Evolutionary conservation across 345 rosid species (phyloP).

Genomic region (Acer negundo): DNA sequence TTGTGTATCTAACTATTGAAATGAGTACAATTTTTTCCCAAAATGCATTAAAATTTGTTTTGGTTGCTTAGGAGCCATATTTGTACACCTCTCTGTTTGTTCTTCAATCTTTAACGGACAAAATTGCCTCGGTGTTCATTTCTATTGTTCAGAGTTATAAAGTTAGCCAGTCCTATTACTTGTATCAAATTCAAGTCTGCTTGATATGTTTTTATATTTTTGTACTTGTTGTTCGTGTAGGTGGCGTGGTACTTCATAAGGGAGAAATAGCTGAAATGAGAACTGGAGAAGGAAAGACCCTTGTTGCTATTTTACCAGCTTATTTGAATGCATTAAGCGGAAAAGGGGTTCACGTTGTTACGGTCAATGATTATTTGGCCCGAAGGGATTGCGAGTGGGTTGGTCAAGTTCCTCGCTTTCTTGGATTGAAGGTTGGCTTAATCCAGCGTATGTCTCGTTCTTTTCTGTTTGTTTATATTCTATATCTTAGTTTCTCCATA

Average conservation of each 20-base stretch:
- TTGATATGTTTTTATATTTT: neutral
- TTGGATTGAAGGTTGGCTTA: conserved; percentile 98
- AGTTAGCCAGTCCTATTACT: neutral
- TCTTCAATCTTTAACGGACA: too few species aligned
- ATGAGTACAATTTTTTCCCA: too few species aligned
- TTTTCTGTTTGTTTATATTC: conserved; percentile 10
- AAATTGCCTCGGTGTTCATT: too few species aligned
- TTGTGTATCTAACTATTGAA: neutral
- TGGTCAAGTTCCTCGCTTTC: conserved; percentile 98
- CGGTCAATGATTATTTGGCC: conserved; percentile 94
- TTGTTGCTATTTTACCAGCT: conserved; percentile 95
- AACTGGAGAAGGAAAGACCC: conserved; percentile 99
- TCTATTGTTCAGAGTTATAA: neutral
- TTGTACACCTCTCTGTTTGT: too few species aligned
- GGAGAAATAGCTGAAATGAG: conserved; percentile 99
- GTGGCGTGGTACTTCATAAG: conserved; percentile 97
- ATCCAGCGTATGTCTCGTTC: conserved; percentile 88
- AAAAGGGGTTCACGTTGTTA: conserved; percentile 96
- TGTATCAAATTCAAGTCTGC: neutral
- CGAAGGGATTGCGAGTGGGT: conserved; percentile 99
- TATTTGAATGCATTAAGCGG: conserved; percentile 92
- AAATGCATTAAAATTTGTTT: too few species aligned
- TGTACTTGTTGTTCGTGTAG: conserved; percentile 36
- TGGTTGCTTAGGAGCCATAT: too few species aligned
- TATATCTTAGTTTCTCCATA: neutral